Base-by-base conservation (phyloP, 257 asterid species). In the Ligustrum vulgare region DNA sequence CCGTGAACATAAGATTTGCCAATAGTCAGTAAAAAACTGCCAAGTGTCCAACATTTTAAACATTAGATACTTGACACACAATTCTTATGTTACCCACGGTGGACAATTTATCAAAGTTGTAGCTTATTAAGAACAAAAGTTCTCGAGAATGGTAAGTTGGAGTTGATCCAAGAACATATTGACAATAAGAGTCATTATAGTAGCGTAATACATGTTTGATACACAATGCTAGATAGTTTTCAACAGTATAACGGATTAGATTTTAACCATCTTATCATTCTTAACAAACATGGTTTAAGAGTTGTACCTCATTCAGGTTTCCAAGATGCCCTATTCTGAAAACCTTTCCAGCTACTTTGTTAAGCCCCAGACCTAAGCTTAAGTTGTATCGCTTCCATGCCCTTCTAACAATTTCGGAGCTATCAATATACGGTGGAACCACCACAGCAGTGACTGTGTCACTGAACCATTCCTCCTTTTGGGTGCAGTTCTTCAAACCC, bases 251-350 rank as follows among this genome's bases (percentile, higher is more conserved):
- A 13, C 51, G 20, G 7, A 45, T 15, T 3, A 45, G 56, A 54
- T 18, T n/a, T 51, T n/a, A 54, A 54, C 28, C 1, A 18, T n/a
- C 28, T 54, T 54, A 18, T n/a, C 62, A 51, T 45, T 7, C 54
- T 13, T 45, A 15, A 45, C 15, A 45, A 39, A 11, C 49, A 11
- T 41, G 49, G 49, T 11, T 11, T 41, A 22, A 56, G 32, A 56
- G 16, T 25, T 28, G 16, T 70, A 94, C 99, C 94, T 95, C 98
- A 64, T 95, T 95, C 67, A 95, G 82, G 82, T 83, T 88, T 69
- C 99, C 99, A 77, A 95, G 99, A 87, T 95, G 99, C 12, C 99
- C 99, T 81, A 95, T 95, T 82, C 98, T 84, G 90, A 95, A 95
- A 77, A 93, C 99, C 81, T 93, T 95, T 31, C 99, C 98, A 47